Evolutionary conservation across 352 stramenopile genomes (phyloP), one percentile per base, ranked within the genome.

Genomic region (Pythium brassicae): DNA sequence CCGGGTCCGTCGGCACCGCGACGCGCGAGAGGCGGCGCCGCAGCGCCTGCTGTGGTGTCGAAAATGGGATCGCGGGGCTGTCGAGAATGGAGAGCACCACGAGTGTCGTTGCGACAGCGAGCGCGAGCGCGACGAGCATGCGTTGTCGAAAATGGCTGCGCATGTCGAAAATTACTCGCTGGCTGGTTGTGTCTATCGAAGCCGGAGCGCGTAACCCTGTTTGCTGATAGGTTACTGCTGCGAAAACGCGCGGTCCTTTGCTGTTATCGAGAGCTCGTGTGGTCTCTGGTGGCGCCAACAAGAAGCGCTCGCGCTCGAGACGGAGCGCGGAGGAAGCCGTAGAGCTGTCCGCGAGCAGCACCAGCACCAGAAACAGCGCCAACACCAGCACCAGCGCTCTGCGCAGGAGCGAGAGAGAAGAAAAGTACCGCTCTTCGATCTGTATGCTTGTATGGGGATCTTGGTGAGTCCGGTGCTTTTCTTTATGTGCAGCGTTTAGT

Each of bases 1-100:
- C 48, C 20, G 53, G 27, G 26, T 69, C 48, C 22, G 50, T 59
- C n/a, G 61, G 55, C 12, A 67, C 60, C 7, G 23, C 22, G 15
- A 47, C 34, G 20, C 19, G 23, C 32, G 39, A n/a, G 29, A 54
- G 22, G 10, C 49, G 54, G 15, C 54, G 44, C 22, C 54, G 54
- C 44, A 50, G 27, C 20, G 42, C 42, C 14, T 23, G 10, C 11
- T 22, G n/a, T 10, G 6, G 32, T 37, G 40, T 20, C n/a, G 22
- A 22, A 7, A n/a, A 29, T 22, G 29, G 22, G 42, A 44, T 44
- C 3, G 2, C 9, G 22, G 19, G 3, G 42, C 20, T 47, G 32
- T 22, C 48, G 7, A 14, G 49, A 15, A 19, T 49, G 17, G 26
- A 9, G 26, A 39, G 26, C 45, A 25, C 45, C 15, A 8, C 32